A percentile compares a stretch with the other conserved stretches of the same genome.
These are phyloP conservation scores for Styphnolobium japonicum DNA, from an alignment of 306 rosid species.

Conservation along the genomic window DNA sequence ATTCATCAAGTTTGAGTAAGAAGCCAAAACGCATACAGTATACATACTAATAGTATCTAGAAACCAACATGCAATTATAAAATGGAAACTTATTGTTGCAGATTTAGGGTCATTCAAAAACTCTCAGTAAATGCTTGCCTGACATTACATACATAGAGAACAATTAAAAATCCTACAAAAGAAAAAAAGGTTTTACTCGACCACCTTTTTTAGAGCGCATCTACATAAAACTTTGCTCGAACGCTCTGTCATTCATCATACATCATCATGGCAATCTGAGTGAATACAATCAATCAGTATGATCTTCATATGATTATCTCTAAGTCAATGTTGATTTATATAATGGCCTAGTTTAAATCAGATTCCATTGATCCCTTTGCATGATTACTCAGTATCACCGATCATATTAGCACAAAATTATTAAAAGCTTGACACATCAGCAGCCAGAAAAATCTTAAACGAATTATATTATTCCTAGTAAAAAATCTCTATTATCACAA, in stretches of 20 bases:
- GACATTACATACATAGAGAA: constrained; percentile 25
- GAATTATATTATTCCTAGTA: not conserved
- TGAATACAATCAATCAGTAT: constrained; percentile 75
- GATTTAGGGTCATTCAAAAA: not conserved
- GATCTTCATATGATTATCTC: constrained; percentile 41
- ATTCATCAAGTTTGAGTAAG: not conserved
- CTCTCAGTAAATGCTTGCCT: constrained; percentile 21
- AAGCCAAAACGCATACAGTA: too few species aligned
- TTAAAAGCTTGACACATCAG: not conserved
- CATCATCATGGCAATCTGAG: constrained; percentile 97
- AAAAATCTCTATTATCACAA: not conserved
- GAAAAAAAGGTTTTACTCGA: constrained; percentile 40
- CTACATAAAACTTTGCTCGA: constrained; percentile 63
- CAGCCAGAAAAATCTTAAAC: not conserved
- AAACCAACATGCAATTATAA: not conserved
- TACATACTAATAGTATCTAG: not conserved
- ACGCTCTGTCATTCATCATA: constrained; percentile 88
- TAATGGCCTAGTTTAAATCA: constrained; percentile 21
- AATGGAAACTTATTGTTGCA: not conserved
- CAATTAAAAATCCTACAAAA: constrained; percentile 35
- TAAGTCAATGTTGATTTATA: constrained; percentile 31
- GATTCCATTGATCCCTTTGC: not conserved
- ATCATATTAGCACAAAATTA: not conserved
- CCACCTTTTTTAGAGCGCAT: constrained; percentile 71
- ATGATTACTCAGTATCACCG: not conserved